A percentile compares a stretch with the other conserved stretches of the same genome.
These are phyloP conservation scores for Neurospora intermedia DNA, from an alignment of 495 filamentous ascomycete genomes.

Conservation along the genomic window DNA sequence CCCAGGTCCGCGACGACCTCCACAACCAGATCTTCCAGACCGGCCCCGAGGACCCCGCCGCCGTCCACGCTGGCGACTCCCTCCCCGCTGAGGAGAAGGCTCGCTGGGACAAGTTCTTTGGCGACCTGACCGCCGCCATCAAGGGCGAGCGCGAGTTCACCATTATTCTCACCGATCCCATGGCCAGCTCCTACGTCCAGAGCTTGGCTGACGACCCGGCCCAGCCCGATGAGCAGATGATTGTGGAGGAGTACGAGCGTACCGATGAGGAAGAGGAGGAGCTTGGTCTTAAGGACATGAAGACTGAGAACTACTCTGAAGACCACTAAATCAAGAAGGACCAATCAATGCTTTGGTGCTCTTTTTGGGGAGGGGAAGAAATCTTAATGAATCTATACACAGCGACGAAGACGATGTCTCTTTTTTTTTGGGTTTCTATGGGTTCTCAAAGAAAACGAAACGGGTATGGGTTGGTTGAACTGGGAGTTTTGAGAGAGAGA, in stretches of 20 bases:
- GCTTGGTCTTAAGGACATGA: constrained; percentile 83
- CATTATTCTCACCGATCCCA: constrained; percentile 75
- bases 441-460: neutral
- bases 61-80: constrained; percentile 45
- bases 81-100: constrained; percentile 48
- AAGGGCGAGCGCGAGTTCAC: constrained; percentile 72
- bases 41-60: constrained; percentile 30
- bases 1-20: constrained; percentile 83
- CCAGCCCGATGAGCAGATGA: constrained; percentile 69
- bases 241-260: constrained; percentile 72
- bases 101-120: constrained; percentile 76
- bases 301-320: constrained; percentile 74
- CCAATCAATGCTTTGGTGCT: neutral
- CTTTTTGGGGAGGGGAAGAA: neutral
- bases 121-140: constrained; percentile 63
- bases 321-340: constrained; percentile 11
- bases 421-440: neutral
- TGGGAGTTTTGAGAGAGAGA: constrained; percentile 7
- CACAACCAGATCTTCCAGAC: constrained; percentile 75
- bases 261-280: constrained; percentile 88
- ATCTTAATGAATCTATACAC: neutral
- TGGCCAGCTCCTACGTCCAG: constrained; percentile 90
- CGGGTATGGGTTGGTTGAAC: neutral
- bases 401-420: neutral
- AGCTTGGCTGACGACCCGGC: constrained; percentile 58